Base-by-base conservation (phyloP, 2,329 filamentous ascomycete genomes). In the Beauveria caledonica region DNA sequence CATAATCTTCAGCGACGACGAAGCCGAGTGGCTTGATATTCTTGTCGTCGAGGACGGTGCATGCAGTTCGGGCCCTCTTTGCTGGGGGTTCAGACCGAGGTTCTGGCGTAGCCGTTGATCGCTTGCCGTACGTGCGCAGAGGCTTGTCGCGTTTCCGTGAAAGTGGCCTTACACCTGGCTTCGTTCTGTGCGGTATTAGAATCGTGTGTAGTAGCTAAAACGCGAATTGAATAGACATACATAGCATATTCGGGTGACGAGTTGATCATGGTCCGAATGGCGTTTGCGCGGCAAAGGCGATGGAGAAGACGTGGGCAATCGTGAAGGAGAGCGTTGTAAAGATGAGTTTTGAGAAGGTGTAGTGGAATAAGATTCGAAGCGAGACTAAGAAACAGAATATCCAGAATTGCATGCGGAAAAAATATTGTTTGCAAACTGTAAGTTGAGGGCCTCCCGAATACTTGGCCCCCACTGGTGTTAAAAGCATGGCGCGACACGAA, bases 61-160 rank as follows among this genome's bases (percentile, higher is more conserved):
- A 46, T 13, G 44, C 23, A 3, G 29, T 62, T 57, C 63, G 36
- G 1, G 40, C 60, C 19, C 62, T 64, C 48, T 63, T 74, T 62
- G 75, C 74, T 0, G 65, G 63, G 0, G 68, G 66, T 9, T 73
- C 69, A n/a, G 51, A 63, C 40, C 64, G 62, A 9, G 65, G 48
- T 42, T 70, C 69, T 5, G 66, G 60, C 9, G 65, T 66, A 15
- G 69, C 40, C 7, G 64, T 63, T 9, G 64, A 58, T 39, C 72
- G 71, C 62, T 73, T 75, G 48, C 75, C 73, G 46, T 78, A 78
- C 13, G 76, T 78, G 60, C 73, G 71, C 15, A 76, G 64, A 5
- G 71, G 68, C 61, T 72, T 74, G 56, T 67, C 68, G 56, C 73
- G 70, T 42, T 68, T 68, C 60, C 68, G 68, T 21, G 67, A 58